These are phyloP conservation scores for Candida ponderosae DNA, from an alignment of 805 yeast species.

Conservation along the genomic window DNA sequence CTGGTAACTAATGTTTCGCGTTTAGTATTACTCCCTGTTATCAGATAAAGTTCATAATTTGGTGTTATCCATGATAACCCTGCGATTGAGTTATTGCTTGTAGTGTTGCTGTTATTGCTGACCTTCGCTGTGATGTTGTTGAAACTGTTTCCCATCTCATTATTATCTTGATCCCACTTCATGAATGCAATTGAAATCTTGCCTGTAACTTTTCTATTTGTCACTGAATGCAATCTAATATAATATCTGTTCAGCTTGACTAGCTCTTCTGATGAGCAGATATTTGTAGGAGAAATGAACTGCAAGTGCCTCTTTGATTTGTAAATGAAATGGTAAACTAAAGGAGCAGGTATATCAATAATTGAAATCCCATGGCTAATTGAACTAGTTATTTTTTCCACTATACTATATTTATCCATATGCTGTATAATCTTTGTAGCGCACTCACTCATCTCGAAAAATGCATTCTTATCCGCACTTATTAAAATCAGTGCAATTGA, in stretches of 20 bases:
- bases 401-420: constrained; percentile 27
- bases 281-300: constrained; percentile 34
- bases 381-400: constrained; percentile 22
- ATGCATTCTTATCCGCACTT: constrained; percentile 60
- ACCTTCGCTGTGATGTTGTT: too few relatives aligned
- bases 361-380: constrained; percentile 34
- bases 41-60: constrained; percentile 52
- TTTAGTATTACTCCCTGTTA: constrained; percentile 50
- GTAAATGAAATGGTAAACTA: constrained; percentile 72
- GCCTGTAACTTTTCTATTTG: constrained; percentile 20
- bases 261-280: constrained; percentile 19
- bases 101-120: not conserved
- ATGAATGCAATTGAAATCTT: constrained; percentile 39
- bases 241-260: constrained; percentile 19
- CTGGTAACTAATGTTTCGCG: constrained; percentile 52
- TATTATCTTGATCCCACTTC: constrained; percentile 27
- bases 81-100: constrained; percentile 15
- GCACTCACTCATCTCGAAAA: constrained; percentile 63
- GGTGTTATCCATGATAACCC: constrained; percentile 52
- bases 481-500: constrained; percentile 37
- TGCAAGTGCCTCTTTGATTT: constrained; percentile 67
- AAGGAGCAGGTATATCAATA: constrained; percentile 46
- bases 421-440: constrained; percentile 42
- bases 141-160: not conserved
- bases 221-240: constrained; percentile 15